Base-by-base conservation (phyloP, 306 rosid species). In the Hippophae gyantsensis region DNA sequence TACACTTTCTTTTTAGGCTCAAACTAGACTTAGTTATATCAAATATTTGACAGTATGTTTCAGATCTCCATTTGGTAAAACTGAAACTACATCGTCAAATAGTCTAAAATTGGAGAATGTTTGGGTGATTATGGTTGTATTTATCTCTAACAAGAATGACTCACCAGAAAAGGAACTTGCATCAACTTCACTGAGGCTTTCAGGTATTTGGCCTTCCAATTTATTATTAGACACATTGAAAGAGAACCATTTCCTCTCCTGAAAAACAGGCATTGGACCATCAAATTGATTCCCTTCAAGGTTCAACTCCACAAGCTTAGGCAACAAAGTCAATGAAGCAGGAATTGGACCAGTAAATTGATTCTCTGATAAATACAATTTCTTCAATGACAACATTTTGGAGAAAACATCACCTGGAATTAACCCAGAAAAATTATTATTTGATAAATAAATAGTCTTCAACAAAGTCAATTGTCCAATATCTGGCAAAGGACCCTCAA, bases 261-360 rank as follows among this genome's bases (percentile, higher is more conserved):
- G 58, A 77, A 92, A 88, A 18, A 69, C 74, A 5, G 95, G 93
- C 43, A 92, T 76, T 7, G 57, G 62, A 0, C 99, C 99, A 7
- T 42, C 67, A 66, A 88, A 88, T 8, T 45, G 52, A 64, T 92
- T 92, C 10, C 68, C 79, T 18, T 47, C 78, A 9, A 92, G 71
- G 41, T 79, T 79, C 82, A 86, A 74, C 64, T 83, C 93, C 70
- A 58, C 6, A 56, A 88, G 80, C 38, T 40, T 67, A 14, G 76
- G 72, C 86, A 82, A 82, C 3, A 64, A 66, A 68, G 48, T 83
- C 53, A 88, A 68, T 38, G 95, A 92, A 0, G 11, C 50, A 8
- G 96, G 99, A 72, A 88, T 66, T 14, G 50, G 67, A 45, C 95
- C 96, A 2, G 58, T 47, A 53, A 88, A 85, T 9, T 6, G 62